Evolutionary conservation across 2,329 filamentous ascomycete genomes (phyloP), one percentile per base, ranked within the genome.

Genomic region (Apiospora sp.): DNA sequence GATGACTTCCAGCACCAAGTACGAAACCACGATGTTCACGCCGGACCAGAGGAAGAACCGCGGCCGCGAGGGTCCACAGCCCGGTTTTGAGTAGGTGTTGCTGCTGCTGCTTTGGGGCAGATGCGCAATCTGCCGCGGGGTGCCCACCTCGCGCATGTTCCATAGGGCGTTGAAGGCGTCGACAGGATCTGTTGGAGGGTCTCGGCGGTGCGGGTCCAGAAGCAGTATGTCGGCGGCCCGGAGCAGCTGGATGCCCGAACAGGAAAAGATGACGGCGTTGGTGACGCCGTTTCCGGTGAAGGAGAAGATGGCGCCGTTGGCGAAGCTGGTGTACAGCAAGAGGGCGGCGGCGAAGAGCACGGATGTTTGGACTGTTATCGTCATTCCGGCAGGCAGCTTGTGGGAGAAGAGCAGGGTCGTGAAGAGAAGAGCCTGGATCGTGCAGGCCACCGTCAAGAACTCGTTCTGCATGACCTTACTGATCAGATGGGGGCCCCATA

Each of bases 101-200:
- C 13, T 13, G 10, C 4, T 13, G 22, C 4, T 22, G 34, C 13
- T 13, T 10, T 37, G 10, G 14, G 61, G 61, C 10, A 67, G 13
- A 14, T 44, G 61, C 8, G 61, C 14, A 22, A 67, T 67, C 34
- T 67, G 61, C 2, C 61, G 34, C 19, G 34, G 34, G 7, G 34
- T 44, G 3, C 61, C 61, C 19, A 67, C 30, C 34, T 67, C 61
- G 34, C 61, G 61, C 61, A 67, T 67, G 34, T 67, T 67, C 61
- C 61, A 67, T 3, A 67, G 27, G 14, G n/a, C 8, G 61, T 67
- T 67, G 34, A 67, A 67, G 61, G 61, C 61, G 8, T 67, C 61
- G 30, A 67, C 43, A 34, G 27, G 24, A 44, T 67, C 61, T 6
- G 61, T n/a, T 19, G 61, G 61, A 16, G 34, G 34, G 3, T 67